A percentile compares a stretch with the other conserved stretches of the same genome.
phyloP scores from a whole-genome alignment of 2,329 filamentous ascomycete genomes.

The Cadophora luteo-olivacea region DNA sequence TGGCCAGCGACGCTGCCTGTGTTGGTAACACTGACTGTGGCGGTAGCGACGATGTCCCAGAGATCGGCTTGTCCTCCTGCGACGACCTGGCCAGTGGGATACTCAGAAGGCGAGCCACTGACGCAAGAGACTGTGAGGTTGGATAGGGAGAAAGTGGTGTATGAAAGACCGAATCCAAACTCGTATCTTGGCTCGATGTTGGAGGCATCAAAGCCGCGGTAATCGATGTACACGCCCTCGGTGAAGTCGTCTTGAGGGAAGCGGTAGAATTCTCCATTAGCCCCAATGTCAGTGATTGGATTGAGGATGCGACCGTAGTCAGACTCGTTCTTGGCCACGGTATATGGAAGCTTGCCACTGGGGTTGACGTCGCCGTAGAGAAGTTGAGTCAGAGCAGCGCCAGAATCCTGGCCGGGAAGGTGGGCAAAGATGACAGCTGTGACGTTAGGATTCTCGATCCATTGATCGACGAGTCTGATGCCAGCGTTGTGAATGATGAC shows the following conservation, averaged over 20 bases:
- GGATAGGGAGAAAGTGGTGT: constrained; percentile 60
- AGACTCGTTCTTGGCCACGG: constrained; percentile 62
- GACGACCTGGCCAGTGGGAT: constrained; percentile 12
- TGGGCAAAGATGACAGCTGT: constrained; percentile 66
- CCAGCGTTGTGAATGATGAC: constrained; percentile 71
- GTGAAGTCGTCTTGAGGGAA: constrained; percentile 53
- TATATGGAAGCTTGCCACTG: constrained; percentile 53
- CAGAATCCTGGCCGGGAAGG: constrained; percentile 66
- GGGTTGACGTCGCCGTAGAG: constrained; percentile 68
- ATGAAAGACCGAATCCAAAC: constrained; percentile 58
- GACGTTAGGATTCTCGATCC: constrained; percentile 61
- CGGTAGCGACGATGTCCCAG: constrained; percentile 58
- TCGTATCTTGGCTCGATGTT: constrained; percentile 46
- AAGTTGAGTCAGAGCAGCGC: constrained; percentile 64
- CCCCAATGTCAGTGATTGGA: constrained; percentile 49
- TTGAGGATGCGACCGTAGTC: constrained; percentile 56
- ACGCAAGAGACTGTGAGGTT: constrained; percentile 36
- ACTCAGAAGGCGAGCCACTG: not conserved
- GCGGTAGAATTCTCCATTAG: constrained; percentile 54
- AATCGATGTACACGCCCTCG: constrained; percentile 58
- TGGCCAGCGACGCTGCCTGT: constrained; percentile 50
- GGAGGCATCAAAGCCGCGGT: constrained; percentile 54
- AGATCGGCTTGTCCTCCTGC: constrained; percentile 59
- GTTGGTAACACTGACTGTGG: constrained; percentile 58
- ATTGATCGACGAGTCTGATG: constrained; percentile 62